Conservation (phyloP, 345 rosid genomes). For the Anastatica hierochuntica region DNA sequence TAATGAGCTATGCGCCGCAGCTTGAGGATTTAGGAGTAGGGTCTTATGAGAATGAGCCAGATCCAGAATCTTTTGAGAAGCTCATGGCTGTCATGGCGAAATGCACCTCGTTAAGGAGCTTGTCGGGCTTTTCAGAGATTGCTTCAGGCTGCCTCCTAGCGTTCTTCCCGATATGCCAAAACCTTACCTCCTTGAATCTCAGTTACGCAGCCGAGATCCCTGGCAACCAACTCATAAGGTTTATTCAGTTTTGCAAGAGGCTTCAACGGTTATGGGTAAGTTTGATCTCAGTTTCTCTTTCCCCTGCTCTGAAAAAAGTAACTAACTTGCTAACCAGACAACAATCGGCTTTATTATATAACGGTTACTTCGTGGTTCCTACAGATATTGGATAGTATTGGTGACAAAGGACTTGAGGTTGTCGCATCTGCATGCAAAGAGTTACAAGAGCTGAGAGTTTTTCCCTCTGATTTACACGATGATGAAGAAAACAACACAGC, state of each 20-base stretch:
- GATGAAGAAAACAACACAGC: constrained; percentile 28
- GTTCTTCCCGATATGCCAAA: constrained; percentile 48
- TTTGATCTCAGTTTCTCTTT: not conserved
- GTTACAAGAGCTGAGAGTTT: constrained; percentile 78
- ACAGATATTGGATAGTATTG: constrained; percentile 89
- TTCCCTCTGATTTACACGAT: constrained; percentile 69
- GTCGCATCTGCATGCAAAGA: constrained; percentile 80
- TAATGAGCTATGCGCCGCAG: constrained; percentile 59
- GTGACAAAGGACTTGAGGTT: constrained; percentile 72
- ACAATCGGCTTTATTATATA: not conserved
- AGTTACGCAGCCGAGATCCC: constrained; percentile 78
- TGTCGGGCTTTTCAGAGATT: constrained; percentile 86
- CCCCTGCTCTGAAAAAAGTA: not conserved
- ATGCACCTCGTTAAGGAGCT: constrained; percentile 53
- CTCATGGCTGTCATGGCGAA: constrained; percentile 37
- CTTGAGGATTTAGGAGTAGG: constrained; percentile 84
- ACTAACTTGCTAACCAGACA: not conserved
- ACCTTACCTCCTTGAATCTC: constrained; percentile 60
- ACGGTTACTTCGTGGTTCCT: constrained; percentile 1
- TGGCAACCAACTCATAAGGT: constrained; percentile 48
- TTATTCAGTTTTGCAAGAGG: constrained; percentile 53
- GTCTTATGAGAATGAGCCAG: constrained; percentile 58
- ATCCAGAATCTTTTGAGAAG: constrained; percentile 43
- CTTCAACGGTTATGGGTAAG: constrained; percentile 85
- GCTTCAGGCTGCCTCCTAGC: constrained; percentile 53